These are phyloP conservation scores for Globisporangium alternatum DNA, from an alignment of 352 stramenopile species.

Conservation along the genomic window DNA sequence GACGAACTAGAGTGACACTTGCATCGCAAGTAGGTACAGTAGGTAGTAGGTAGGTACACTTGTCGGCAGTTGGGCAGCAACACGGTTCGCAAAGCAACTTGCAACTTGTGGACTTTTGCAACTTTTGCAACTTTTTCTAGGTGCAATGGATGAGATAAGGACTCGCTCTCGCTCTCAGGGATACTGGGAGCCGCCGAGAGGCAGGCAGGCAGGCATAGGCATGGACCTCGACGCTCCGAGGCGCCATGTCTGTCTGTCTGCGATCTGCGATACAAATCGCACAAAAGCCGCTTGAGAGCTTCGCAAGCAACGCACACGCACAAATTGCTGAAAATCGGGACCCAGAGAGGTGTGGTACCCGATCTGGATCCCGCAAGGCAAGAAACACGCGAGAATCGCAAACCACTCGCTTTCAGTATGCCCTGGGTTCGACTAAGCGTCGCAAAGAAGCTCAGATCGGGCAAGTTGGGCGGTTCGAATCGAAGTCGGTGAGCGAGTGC, in stretches of 20 bases:
- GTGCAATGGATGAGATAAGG: conserved; percentile 3
- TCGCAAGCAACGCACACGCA: too few species aligned
- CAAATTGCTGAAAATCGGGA: neutral
- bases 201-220: neutral
- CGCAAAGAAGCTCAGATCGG: neutral
- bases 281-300: neutral
- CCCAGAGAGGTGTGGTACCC: neutral
- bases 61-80: conserved; percentile 1
- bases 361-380: neutral
- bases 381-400: neutral
- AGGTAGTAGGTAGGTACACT: neutral
- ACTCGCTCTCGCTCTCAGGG: neutral
- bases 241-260: neutral
- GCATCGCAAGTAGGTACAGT: neutral
- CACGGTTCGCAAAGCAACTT: neutral
- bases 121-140: neutral
- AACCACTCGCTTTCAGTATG: neutral
- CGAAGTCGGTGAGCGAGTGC: neutral
- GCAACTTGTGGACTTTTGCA: neutral
- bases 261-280: conserved; percentile 4
- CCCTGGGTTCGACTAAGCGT: neutral
- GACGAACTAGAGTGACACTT: conserved; percentile 1
- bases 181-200: neutral
- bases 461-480: conserved; percentile 1
- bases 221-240: neutral